Conservation (phyloP, 441 rosid species). For the Croton setiger region DNA sequence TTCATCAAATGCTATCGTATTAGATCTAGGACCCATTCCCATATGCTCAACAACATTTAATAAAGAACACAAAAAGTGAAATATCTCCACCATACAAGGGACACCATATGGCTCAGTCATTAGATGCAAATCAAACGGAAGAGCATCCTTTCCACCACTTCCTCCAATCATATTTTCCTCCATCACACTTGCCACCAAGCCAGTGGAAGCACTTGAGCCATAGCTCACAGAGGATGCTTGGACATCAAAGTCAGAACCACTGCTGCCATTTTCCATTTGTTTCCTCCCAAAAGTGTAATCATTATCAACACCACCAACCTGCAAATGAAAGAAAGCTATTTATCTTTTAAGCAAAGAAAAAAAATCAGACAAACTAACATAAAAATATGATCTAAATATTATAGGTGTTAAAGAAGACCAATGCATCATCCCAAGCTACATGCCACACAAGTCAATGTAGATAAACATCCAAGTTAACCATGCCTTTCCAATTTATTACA, state of each 20-base stretch:
- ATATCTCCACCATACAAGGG: constrained; percentile 93
- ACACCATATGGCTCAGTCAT: constrained; percentile 83
- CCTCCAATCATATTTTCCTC: constrained; percentile 44
- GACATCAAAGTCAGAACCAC: constrained; percentile 41
- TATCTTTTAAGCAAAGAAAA: constrained; percentile 3
- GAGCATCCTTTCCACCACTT: constrained; percentile 36
- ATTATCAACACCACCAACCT: constrained; percentile 54
- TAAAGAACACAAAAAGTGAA: constrained; percentile 81
- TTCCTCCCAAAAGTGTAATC: constrained; percentile 49
- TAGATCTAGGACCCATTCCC: constrained; percentile 61
- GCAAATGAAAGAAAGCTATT: constrained; percentile 22
- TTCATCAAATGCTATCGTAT: constrained; percentile 83
- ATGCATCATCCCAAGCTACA: neutral
- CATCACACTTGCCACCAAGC: constrained; percentile 33
- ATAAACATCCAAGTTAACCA: neutral
- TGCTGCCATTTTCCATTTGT: constrained; percentile 59
- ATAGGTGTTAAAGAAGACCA: neutral
- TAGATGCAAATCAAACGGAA: constrained; percentile 40
- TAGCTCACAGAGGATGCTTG: constrained; percentile 38
- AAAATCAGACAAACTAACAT: neutral
- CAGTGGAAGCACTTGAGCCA: constrained; percentile 42
- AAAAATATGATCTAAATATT: neutral
- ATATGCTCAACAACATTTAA: constrained; percentile 64
- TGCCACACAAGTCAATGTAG: neutral
- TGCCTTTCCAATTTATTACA: neutral